Evolutionary conservation across 257 asterid genomes (phyloP), one percentile per base, ranked within the genome.

Genomic region (Rubia yunnanensis): DNA sequence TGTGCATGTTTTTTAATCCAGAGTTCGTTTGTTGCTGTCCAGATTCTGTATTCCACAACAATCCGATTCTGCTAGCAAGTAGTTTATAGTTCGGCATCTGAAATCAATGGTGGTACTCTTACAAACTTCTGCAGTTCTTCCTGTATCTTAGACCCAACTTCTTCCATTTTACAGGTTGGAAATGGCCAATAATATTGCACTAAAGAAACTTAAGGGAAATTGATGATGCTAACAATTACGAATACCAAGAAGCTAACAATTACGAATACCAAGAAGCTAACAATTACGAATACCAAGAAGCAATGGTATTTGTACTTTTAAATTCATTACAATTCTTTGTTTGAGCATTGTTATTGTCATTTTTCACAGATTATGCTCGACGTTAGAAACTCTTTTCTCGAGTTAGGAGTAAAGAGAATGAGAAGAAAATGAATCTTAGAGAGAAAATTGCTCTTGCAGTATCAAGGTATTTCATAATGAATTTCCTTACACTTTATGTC

Each of bases 371-470:
- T 59, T 70, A 13, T 36, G 57, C 36, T 59, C 39, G 26, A 67
- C 9, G 18, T 7, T 53, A 91, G 96, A 94, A 81, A 69, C 95
- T 88, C 38, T 57, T 70, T 77, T 86, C 88, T 56, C 80, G 75
- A 70, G 83, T 78, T 63, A 84, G 85, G 69, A 87, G 83, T 72
- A 87, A 83, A 73, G 83, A 84, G 79, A 80, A 82, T 70, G 96
- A 91, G 79, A n/a, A n/a, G n/a, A 88, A 88, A 69, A 68, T 68
- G 78, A 22, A 68, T 78, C 96, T 91, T 70, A 82, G 84, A 50
- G 91, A 86, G 77, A 89, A 84, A 77, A 83, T 91, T 82, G 88
- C 94, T 71, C 79, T 68, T 76, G 94, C 99, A 89, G 96, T 78
- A 77, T 88, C 68, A 82, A 70, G 83, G 99, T 92, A 84, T 74